Percentiles rank a stretch among this genome's conserved stretches.
Conservation (phyloP, 1,284 basidiomycete species). For the Omphalotus olearius region DNA sequence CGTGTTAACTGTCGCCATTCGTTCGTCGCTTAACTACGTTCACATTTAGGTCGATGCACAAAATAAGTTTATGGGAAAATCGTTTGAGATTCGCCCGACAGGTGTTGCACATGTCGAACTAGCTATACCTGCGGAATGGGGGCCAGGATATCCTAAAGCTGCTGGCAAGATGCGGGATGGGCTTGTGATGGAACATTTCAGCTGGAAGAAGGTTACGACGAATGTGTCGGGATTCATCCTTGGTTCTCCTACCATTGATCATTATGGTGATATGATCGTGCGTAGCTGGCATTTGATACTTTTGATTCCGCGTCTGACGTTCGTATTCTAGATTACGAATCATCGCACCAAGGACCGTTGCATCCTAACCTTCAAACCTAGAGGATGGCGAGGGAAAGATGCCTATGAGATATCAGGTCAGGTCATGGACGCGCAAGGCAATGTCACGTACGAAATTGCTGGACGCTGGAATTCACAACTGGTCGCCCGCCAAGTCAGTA, state of each 20-base stretch:
- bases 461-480: constrained; percentile 96
- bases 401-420: constrained; percentile 91
- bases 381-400: constrained; percentile 91
- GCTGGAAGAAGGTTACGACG: constrained; percentile 95
- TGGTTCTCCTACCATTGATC: constrained; percentile 92
- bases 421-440: constrained; percentile 68
- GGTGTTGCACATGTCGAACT: constrained; percentile 91
- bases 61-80: constrained; percentile 94
- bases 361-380: constrained; percentile 90
- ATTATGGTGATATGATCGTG: constrained; percentile 94
- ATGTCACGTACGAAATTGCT: constrained; percentile 84
- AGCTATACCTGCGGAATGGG: constrained; percentile 69
- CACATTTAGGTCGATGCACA: constrained; percentile 77
- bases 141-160: constrained; percentile 53
- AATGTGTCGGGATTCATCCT: constrained; percentile 93
- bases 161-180: constrained; percentile 35
- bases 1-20: neutral
- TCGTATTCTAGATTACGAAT: constrained; percentile 65
- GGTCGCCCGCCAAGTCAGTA: constrained; percentile 76
- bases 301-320: constrained; percentile 14
- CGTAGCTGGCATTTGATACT: constrained; percentile 27
- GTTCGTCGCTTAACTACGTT: neutral
- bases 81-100: constrained; percentile 94
- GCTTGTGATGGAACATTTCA: constrained; percentile 79
- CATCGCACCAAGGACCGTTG: constrained; percentile 92